Evolutionary conservation across 352 stramenopile species (phyloP).

Genomic region (Phytopythium ostracodes): DNA sequence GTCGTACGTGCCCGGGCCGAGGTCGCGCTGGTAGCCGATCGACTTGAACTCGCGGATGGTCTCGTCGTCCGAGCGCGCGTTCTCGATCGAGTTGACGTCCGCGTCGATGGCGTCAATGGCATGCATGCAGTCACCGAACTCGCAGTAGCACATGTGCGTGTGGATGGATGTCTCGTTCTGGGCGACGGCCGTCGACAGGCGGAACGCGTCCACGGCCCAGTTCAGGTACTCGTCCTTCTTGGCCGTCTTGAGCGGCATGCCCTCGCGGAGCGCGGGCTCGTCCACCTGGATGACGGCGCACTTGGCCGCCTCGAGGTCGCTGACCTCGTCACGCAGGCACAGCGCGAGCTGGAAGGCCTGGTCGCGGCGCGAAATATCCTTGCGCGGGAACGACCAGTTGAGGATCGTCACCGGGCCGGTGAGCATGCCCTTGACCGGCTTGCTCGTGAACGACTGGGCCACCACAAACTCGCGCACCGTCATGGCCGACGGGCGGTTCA

Average conservation of each 20-base stretch:
- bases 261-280: constrained; percentile 90
- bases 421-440: constrained; percentile 93
- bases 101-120: constrained; percentile 91
- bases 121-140: constrained; percentile 93
- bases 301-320: constrained; percentile 86
- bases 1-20: constrained; percentile 92
- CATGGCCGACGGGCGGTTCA: constrained; percentile 84
- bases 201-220: constrained; percentile 85
- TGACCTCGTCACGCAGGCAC: constrained; percentile 89
- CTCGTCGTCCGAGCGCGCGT: constrained; percentile 87
- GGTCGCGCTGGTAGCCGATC: constrained; percentile 88
- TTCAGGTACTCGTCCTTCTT: constrained; percentile 85
- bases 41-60: constrained; percentile 87
- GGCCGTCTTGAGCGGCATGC: constrained; percentile 84
- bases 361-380: constrained; percentile 88
- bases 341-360: constrained; percentile 89
- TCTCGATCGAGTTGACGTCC: constrained; percentile 95
- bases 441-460: constrained; percentile 86
- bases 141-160: constrained; percentile 96
- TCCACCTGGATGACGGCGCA: constrained; percentile 91
- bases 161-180: constrained; percentile 91
- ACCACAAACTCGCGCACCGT: constrained; percentile 90
- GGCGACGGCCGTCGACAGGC: constrained; percentile 81
- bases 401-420: constrained; percentile 93
- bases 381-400: constrained; percentile 94